Evolutionary conservation across 164 flowering plant species (phyloP).

Genomic region (Tetrastigma voinierianum): DNA sequence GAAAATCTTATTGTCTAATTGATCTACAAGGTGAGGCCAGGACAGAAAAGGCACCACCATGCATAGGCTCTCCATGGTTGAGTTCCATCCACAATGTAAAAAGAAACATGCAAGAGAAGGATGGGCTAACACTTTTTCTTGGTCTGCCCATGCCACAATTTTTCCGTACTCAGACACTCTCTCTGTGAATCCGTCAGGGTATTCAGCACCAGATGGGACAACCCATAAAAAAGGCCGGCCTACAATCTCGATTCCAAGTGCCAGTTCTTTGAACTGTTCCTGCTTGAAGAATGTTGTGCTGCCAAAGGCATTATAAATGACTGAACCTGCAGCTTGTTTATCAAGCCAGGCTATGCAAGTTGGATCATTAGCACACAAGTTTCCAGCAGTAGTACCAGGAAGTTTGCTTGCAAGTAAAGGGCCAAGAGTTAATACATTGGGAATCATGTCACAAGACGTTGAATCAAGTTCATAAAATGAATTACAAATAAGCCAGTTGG

Average conservation of each 20-base stretch:
- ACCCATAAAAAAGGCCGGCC: slow-evolving; percentile 12
- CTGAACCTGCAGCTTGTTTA: neutral
- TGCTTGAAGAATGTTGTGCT: neutral
- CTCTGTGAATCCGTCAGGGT: neutral
- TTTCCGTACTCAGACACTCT: slow-evolving; percentile 10
- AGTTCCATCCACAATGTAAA: slow-evolving; percentile 5
- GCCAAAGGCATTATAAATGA: slow-evolving; percentile 11
- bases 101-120: slow-evolving; percentile 5
- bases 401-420: no score
- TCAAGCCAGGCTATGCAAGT: slow-evolving; percentile 8
- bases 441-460: no score
- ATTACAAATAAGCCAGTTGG: no score
- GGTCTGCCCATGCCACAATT: slow-evolving; percentile 7
- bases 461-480: no score
- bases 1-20: slow-evolving; percentile 16
- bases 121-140: slow-evolving; percentile 6
- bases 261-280: slow-evolving; percentile 4
- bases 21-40: no score
- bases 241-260: neutral
- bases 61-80: neutral
- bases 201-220: neutral
- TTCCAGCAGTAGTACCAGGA: neutral
- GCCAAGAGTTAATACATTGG: no score
- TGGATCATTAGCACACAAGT: slow-evolving; percentile 9
- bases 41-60: slow-evolving; percentile 21